Percentiles rank a stretch among this genome's conserved stretches.
phyloP scores from a whole-genome alignment of 192 early-diverging fungal genomes.

The Podila clonocystis region DNA sequence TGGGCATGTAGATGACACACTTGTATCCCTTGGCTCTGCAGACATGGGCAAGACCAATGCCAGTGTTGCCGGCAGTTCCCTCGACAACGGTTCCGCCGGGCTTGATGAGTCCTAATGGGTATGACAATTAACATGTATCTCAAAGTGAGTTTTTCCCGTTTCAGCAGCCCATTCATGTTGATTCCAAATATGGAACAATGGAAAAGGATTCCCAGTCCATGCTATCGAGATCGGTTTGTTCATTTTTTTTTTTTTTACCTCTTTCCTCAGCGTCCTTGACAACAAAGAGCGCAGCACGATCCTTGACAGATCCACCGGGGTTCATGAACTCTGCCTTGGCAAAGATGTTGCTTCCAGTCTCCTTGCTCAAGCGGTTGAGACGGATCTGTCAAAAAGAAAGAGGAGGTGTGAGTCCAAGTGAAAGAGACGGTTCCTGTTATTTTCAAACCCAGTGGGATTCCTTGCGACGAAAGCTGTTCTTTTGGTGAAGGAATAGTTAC shows the following conservation, averaged over 20 bases:
- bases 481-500: conserved; percentile 55
- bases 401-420: background rate
- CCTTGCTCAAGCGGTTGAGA: conserved; percentile 72
- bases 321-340: conserved; percentile 99
- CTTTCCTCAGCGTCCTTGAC: conserved; percentile 93
- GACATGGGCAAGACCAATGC: conserved; percentile 95
- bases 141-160: too few species aligned
- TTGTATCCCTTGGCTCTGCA: conserved; percentile 94
- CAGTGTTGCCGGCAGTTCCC: conserved; percentile 93
- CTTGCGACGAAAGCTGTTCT: too few species aligned
- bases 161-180: too few species aligned
- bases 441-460: too few species aligned
- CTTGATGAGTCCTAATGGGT: conserved; percentile 71
- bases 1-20: conserved; percentile 98
- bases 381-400: conserved; percentile 63
- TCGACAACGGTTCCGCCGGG: conserved; percentile 92
- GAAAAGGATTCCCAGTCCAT: too few species aligned
- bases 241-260: conserved; percentile 26
- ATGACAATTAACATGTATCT: too few species aligned
- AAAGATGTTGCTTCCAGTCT: conserved; percentile 87
- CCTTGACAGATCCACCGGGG: conserved; percentile 96
- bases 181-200: background rate
- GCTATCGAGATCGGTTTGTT: too few species aligned
- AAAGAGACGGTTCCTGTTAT: too few species aligned
- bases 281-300: conserved; percentile 93